These are phyloP conservation scores for Puccinia brachypodii DNA, from an alignment of 1,284 basidiomycete genomes.

Conservation along the genomic window DNA sequence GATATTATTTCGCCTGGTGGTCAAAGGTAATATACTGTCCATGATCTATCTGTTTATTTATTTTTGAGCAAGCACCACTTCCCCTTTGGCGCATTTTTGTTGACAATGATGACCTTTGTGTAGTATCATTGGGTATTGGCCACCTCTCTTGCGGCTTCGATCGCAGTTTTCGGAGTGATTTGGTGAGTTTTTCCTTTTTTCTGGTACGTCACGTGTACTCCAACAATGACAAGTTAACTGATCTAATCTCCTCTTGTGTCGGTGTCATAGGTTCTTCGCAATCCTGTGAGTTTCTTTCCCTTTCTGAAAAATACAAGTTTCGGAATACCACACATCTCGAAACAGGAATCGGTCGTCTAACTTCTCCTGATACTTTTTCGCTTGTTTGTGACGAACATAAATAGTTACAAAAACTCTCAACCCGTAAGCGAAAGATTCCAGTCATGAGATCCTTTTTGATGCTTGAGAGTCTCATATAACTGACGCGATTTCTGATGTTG, in stretches of 20 bases:
- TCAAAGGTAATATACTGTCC: constrained; percentile 8
- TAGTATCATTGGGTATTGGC: constrained; percentile 47
- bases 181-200: constrained; percentile 28
- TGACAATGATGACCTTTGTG: not conserved
- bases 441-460: not conserved
- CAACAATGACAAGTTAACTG: not conserved
- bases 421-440: constrained; percentile 13
- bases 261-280: constrained; percentile 27
- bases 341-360: not conserved
- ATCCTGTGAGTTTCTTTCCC: constrained; percentile 33
- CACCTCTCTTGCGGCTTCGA: constrained; percentile 43
- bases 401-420: constrained; percentile 28
- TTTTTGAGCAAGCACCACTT: not conserved
- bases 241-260: not conserved
- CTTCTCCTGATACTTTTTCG: not conserved
- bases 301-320: not conserved
- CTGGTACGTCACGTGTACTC: no score
- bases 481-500: not conserved
- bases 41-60: not conserved
- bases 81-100: not conserved
- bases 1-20: constrained; percentile 39
- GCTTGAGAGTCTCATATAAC: not conserved
- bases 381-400: not conserved
- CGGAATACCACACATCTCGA: not conserved
- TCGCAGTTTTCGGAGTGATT: constrained; percentile 37